These are phyloP conservation scores for Aspergillus glaucus DNA, from an alignment of 2,329 filamentous ascomycete genomes.

Conservation along the genomic window DNA sequence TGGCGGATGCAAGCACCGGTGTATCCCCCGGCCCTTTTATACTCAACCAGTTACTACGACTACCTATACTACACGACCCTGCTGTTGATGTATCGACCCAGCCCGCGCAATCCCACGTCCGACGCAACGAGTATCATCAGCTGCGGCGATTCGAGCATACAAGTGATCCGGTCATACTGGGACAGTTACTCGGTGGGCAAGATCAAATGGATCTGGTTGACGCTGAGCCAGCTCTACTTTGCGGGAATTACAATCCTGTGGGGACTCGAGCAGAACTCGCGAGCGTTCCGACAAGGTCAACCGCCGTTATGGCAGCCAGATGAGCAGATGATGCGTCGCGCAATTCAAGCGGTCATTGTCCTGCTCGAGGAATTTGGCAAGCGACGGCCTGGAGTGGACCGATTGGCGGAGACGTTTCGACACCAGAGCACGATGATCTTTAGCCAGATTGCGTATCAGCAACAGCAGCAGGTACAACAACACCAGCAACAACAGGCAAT, in stretches of 20 bases:
- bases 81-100: conserved; percentile 34
- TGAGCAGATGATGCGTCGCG: conserved; percentile 31
- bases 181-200: conserved; percentile 35
- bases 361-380: conserved; percentile 35
- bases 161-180: conserved; percentile 35
- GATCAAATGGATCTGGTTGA: conserved; percentile 38
- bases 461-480: conserved; percentile 20
- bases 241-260: conserved; percentile 36
- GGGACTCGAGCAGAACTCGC: conserved; percentile 36
- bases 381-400: conserved; percentile 31
- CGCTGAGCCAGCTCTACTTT: conserved; percentile 33
- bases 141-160: conserved; percentile 34
- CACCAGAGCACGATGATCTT: conserved; percentile 35
- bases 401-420: conserved; percentile 31
- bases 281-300: conserved; percentile 23
- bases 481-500: conserved; percentile 11
- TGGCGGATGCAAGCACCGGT: conserved; percentile 33
- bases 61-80: conserved; percentile 36
- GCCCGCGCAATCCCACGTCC: conserved; percentile 31
- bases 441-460: conserved; percentile 31
- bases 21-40: conserved; percentile 30
- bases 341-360: conserved; percentile 31
- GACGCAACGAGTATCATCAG: conserved; percentile 31
- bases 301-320: conserved; percentile 29
- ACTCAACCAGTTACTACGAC: conserved; percentile 37